These are phyloP conservation scores for Aristolochia contorta DNA, from an alignment of 164 flowering plant species.

Conservation along the genomic window DNA sequence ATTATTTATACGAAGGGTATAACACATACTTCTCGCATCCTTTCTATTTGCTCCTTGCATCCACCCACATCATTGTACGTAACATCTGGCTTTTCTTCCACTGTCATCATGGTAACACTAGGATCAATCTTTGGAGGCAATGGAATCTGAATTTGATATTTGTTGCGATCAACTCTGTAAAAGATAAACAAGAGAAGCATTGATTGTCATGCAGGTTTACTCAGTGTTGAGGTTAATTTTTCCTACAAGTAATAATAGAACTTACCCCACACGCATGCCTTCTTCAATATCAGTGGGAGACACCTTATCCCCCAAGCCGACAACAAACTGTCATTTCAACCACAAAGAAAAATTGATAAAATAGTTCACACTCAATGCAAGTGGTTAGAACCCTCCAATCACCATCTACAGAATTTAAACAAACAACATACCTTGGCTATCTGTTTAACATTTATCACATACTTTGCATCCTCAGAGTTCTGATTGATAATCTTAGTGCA, in stretches of 20 bases:
- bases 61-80: constrained; percentile 99
- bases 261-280: constrained; percentile 99
- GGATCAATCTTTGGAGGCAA: constrained; percentile 98
- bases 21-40: constrained; percentile 81
- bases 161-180: constrained; percentile 90
- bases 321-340: constrained; percentile 66
- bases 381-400: not conserved
- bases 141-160: constrained; percentile 94
- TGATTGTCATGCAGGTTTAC: no score
- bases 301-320: constrained; percentile 96
- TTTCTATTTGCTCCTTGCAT: constrained; percentile 95
- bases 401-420: not conserved
- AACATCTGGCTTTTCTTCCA: constrained; percentile 96
- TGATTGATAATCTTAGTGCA: constrained; percentile 96
- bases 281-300: constrained; percentile 99
- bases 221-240: no score
- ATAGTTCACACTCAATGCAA: not conserved
- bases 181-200: not conserved
- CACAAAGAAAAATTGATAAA: not conserved
- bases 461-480: constrained; percentile 92
- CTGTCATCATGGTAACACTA: constrained; percentile 99
- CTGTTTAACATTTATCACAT: constrained; percentile 97
- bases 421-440: constrained; percentile 75
- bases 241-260: not conserved
- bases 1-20: no score